These are phyloP conservation scores for Phytophthora colocasiae DNA, from an alignment of 352 stramenopile genomes.

Conservation along the genomic window DNA sequence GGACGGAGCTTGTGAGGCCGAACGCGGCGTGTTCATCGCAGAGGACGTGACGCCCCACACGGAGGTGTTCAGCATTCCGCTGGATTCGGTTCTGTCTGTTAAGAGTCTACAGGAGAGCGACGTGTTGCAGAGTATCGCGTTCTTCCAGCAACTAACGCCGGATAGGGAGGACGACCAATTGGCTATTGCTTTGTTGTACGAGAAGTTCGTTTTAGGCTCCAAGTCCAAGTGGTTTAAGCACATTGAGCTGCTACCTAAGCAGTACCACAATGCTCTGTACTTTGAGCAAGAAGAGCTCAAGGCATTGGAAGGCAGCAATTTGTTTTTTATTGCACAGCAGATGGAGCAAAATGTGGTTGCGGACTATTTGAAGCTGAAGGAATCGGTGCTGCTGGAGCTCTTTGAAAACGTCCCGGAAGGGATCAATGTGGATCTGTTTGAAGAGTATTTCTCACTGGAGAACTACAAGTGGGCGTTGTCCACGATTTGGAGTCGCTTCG, in stretches of 20 bases:
- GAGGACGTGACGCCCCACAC: conserved; percentile 83
- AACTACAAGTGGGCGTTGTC: conserved; percentile 88
- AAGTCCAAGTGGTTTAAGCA: conserved; percentile 72
- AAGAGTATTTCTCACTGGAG: conserved; percentile 65
- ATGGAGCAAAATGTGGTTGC: conserved; percentile 61
- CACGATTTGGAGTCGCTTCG: conserved; percentile 88
- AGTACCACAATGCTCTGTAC: conserved; percentile 80
- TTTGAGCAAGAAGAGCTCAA: conserved; percentile 53
- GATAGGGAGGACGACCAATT: conserved; percentile 74
- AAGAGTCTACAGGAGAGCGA: conserved; percentile 40
- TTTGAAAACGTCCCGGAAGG: conserved; percentile 46
- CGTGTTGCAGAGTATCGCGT: conserved; percentile 45
- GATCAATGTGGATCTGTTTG: conserved; percentile 38
- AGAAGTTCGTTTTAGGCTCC: conserved; percentile 55
- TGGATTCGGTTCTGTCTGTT: conserved; percentile 66
- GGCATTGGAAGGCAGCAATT: conserved; percentile 61
- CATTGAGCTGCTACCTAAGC: conserved; percentile 59
- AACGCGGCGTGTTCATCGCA: conserved; percentile 82
- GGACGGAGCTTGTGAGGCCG: conserved; percentile 39
- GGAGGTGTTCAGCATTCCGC: conserved; percentile 69
- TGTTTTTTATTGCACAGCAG: conserved; percentile 71
- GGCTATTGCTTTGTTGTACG: conserved; percentile 75
- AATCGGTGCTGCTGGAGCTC: conserved; percentile 56
- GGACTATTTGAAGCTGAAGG: conserved; percentile 55
- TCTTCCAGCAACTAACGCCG: conserved; percentile 55